Conservation (phyloP, 2,329 filamentous ascomycete species). For the Sarocladiaceae sp. region DNA sequence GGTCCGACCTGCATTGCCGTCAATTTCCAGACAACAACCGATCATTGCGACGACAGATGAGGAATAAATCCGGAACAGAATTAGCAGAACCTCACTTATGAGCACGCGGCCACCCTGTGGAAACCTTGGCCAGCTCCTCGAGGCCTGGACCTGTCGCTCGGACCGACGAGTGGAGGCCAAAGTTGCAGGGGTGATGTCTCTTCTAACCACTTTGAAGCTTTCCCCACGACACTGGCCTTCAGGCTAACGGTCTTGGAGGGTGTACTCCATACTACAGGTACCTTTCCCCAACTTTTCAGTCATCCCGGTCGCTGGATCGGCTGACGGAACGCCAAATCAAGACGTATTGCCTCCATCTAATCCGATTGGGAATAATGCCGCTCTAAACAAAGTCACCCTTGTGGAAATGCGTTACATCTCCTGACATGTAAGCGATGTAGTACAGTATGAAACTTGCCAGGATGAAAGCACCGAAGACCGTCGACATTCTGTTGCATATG, state of each 20-base stretch:
- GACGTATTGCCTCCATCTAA: neutral
- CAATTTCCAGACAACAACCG: neutral
- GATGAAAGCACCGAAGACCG: too few relatives aligned
- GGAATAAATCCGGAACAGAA: neutral
- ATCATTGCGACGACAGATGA: neutral
- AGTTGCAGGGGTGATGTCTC: too few relatives aligned
- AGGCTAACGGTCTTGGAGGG: too few relatives aligned
- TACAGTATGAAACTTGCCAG: too few relatives aligned
- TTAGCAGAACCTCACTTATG: neutral
- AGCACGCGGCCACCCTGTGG: neutral
- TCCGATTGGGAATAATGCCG: conserved; percentile 2
- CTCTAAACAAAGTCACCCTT: neutral
- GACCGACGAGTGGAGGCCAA: neutral
- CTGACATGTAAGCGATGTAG: too few relatives aligned
- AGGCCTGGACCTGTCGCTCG: neutral
- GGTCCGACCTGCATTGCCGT: neutral
- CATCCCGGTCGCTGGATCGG: neutral
- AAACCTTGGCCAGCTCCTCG: neutral
- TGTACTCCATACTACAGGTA: neutral
- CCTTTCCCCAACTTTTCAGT: neutral
- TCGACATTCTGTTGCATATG: too few relatives aligned
- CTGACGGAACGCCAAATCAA: neutral
- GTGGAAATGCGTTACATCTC: neutral
- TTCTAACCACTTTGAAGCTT: neutral
- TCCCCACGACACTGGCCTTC: neutral